These are phyloP conservation scores for Aspergillus felis DNA, from an alignment of 2,329 filamentous ascomycete genomes.

Conservation along the genomic window DNA sequence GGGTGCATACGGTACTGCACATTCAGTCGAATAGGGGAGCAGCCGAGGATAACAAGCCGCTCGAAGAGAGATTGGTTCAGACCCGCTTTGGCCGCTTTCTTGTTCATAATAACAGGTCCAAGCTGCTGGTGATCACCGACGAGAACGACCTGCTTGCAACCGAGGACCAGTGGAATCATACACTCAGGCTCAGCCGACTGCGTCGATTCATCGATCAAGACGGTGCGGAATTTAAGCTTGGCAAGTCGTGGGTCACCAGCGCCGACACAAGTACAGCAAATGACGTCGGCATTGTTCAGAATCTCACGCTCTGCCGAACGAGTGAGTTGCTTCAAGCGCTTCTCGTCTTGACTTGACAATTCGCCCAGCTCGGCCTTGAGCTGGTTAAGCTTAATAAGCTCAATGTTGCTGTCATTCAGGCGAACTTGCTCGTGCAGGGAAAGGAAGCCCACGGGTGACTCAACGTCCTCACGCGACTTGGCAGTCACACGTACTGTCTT, in stretches of 20 bases:
- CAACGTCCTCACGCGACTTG: conserved; percentile 96
- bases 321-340: conserved; percentile 95
- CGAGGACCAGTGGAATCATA: conserved; percentile 95
- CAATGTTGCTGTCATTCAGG: conserved; percentile 93
- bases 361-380: conserved; percentile 90
- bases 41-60: conserved; percentile 85
- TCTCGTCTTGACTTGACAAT: conserved; percentile 91
- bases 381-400: conserved; percentile 86
- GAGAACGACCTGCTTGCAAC: conserved; percentile 98
- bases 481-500: conserved; percentile 98
- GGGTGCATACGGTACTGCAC: conserved; percentile 99
- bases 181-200: conserved; percentile 98
- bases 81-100: conserved; percentile 96
- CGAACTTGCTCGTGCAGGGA: conserved; percentile 95
- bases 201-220: conserved; percentile 96
- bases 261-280: conserved; percentile 97
- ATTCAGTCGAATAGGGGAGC: conserved; percentile 86
- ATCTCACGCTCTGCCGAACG: conserved; percentile 94
- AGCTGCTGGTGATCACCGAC: conserved; percentile 98
- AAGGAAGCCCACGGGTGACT: conserved; percentile 94
- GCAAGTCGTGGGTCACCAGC: conserved; percentile 91
- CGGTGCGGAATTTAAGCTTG: conserved; percentile 98
- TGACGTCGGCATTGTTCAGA: conserved; percentile 89
- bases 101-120: conserved; percentile 99
- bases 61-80: conserved; percentile 98